phyloP scores from a whole-genome alignment of 2,329 filamentous ascomycete species.

The Teratosphaeriaceae sp. region DNA sequence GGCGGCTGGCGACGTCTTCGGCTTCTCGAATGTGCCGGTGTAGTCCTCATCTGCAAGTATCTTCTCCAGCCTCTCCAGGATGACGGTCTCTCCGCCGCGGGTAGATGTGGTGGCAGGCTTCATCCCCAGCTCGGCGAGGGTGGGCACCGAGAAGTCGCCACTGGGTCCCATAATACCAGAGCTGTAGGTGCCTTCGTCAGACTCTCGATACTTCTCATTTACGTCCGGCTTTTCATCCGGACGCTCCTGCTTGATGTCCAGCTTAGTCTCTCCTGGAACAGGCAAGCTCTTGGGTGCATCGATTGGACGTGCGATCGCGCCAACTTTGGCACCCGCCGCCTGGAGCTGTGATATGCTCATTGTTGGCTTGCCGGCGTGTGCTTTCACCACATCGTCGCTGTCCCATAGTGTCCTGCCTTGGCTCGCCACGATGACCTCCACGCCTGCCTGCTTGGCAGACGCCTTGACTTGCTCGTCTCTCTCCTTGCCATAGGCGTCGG shows the following conservation, averaged over 20 bases:
- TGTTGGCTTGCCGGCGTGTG: conserved; percentile 62
- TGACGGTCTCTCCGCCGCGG: conserved; percentile 62
- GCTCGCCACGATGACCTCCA: conserved; percentile 57
- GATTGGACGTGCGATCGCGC: conserved; percentile 55
- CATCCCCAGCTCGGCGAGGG: conserved; percentile 64
- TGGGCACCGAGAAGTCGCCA: conserved; percentile 63
- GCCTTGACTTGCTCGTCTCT: conserved; percentile 55
- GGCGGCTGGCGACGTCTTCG: conserved; percentile 65
- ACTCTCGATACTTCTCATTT: conserved; percentile 51
- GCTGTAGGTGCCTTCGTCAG: conserved; percentile 52
- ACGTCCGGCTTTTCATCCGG: conserved; percentile 51
- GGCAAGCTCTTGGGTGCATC: conserved; percentile 54
- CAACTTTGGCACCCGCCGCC: conserved; percentile 54
- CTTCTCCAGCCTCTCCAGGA: conserved; percentile 51
- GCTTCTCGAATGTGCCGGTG: conserved; percentile 68
- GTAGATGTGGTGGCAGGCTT: conserved; percentile 59
- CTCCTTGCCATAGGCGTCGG: conserved; percentile 62
- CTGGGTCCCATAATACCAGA: conserved; percentile 57
- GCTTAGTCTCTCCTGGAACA: conserved; percentile 55
- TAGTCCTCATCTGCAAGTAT: conserved; percentile 59
- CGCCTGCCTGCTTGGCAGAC: conserved; percentile 58
- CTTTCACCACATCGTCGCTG: conserved; percentile 59
- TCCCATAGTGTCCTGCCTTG: conserved; percentile 66
- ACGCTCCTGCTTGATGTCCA: conserved; percentile 51
- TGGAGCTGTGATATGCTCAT: conserved; percentile 67